Base-by-base conservation (phyloP, 331 rosid species). In the Prunus yedoensis region DNA sequence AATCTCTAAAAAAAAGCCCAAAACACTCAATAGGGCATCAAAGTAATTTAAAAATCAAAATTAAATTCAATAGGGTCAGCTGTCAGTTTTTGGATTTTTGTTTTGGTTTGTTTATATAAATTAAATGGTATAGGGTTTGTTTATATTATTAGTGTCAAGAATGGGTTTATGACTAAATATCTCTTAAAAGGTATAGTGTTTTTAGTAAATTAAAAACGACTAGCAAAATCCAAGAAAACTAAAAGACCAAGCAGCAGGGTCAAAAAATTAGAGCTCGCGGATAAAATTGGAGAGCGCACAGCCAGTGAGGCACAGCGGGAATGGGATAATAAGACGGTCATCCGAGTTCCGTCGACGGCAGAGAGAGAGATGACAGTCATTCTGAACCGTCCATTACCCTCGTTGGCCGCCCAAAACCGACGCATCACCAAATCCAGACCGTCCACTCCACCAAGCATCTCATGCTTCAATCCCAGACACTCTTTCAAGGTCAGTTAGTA, bases 401-500 rank as follows among this genome's bases (percentile, higher is more conserved):
- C 73, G 4, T 72, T 63, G 12, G 53, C 74, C 46, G 30, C 57
- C 77, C 73, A 61, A 25, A 18, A 18, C 70, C 45, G 17, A 20
- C 28, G 14, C 28, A 10, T 66, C 69, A 2, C 64, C 68, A 72
- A 58, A 79, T 73, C 67, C 74, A 60, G 27, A 59, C 66, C 52
- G 51, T 63, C 67, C 59, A 18, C 60, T 51, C 58, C 64, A 75
- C 53, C 25, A 45, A 58, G 77, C 65, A 70, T 83, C 71, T 74
- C 75, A 41, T 78, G 89, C 77, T 83, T 76, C 52, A 63, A 16
- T 50, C 23, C 75, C 64, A 76, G 57, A 53, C 79, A 30, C 10
- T 68, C 89, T 10, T 65, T 20, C 53, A 82, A 79, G 89, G 91
- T 89, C 53, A 70, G 79, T 50, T 58, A 35, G 50, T 51, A 20